phyloP scores from a whole-genome alignment of 2,329 filamentous ascomycete genomes.

The Claviceps digitariae region DNA sequence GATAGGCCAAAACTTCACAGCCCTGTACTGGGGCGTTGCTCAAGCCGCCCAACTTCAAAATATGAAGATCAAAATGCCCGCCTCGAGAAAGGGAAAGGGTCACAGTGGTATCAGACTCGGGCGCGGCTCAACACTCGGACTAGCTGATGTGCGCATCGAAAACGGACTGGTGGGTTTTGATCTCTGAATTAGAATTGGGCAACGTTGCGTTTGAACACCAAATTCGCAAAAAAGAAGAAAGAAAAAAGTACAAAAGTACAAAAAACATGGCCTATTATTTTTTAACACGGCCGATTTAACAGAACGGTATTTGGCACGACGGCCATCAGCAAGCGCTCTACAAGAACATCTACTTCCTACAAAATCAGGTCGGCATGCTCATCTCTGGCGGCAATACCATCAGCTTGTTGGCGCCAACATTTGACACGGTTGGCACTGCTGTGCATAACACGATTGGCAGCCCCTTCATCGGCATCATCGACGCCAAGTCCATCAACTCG shows the following conservation, averaged over 20 bases:
- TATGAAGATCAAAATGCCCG: conserved; percentile 27
- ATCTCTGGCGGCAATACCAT: conserved; percentile 23
- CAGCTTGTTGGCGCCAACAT: conserved; percentile 25
- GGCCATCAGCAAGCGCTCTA: conserved; percentile 30
- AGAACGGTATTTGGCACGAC: conserved; percentile 29
- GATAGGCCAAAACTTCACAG: conserved; percentile 21
- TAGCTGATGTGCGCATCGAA: conserved; percentile 28
- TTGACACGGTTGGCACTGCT: conserved; percentile 24
- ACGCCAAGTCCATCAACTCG: conserved; percentile 27
- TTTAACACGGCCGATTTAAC: conserved; percentile 6
- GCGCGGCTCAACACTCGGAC: conserved; percentile 26
- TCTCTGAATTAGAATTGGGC: too few relatives aligned
- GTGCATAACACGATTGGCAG: conserved; percentile 23
- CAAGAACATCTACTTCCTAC: conserved; percentile 29
- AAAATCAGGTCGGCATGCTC: conserved; percentile 24
- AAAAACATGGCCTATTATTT: background rate
- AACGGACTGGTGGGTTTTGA: conserved; percentile 18
- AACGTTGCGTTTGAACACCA: too few relatives aligned
- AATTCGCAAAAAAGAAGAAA: too few relatives aligned
- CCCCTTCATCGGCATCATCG: conserved; percentile 28
- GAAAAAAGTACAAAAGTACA: too few relatives aligned
- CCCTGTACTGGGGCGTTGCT: conserved; percentile 31
- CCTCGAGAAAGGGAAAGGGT: conserved; percentile 20
- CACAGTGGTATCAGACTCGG: conserved; percentile 28
- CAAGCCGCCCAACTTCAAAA: conserved; percentile 29